These are phyloP conservation scores for Trichoderma orchidacearum DNA, from an alignment of 495 filamentous ascomycete genomes.

Conservation along the genomic window DNA sequence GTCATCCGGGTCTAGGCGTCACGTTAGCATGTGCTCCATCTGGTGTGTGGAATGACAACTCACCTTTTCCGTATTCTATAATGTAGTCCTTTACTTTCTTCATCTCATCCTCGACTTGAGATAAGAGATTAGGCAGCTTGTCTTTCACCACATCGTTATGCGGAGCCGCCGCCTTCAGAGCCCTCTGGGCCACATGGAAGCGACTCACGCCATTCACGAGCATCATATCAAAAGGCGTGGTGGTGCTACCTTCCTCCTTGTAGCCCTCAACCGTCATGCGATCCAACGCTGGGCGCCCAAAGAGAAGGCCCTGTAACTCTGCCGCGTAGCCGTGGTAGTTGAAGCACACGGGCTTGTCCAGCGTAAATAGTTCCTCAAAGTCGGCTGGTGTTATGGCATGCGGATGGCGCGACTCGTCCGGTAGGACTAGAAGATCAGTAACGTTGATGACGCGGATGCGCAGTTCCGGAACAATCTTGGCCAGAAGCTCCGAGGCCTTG, in stretches of 20 bases:
- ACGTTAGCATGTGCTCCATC: constrained; percentile 1
- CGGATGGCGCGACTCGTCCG: constrained; percentile 44
- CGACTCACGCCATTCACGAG: constrained; percentile 47
- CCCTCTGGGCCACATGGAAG: constrained; percentile 47
- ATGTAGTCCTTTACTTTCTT: constrained; percentile 44
- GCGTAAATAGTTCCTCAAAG: constrained; percentile 50
- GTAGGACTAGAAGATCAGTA: constrained; percentile 59
- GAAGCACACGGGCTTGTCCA: constrained; percentile 44
- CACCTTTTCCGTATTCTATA: constrained; percentile 29
- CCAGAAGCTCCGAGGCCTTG: constrained; percentile 45
- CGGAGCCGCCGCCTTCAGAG: constrained; percentile 34
- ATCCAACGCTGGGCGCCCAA: constrained; percentile 37
- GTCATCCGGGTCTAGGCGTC: constrained; percentile 34
- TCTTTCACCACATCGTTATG: constrained; percentile 36
- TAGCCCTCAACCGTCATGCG: constrained; percentile 50
- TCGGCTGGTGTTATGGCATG: constrained; percentile 41
- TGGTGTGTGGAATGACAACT: neutral
- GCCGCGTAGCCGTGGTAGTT: constrained; percentile 61
- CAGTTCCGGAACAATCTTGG: constrained; percentile 35
- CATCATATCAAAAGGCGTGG: constrained; percentile 68
- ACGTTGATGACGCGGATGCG: constrained; percentile 57
- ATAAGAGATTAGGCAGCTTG: constrained; percentile 30
- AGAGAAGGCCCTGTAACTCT: constrained; percentile 50
- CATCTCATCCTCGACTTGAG: constrained; percentile 36
- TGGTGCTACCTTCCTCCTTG: constrained; percentile 57